Evolutionary conservation across 805 yeast species (phyloP), one percentile per base, ranked within the genome.

Genomic region (Kluyveromyces wickerhamii): DNA sequence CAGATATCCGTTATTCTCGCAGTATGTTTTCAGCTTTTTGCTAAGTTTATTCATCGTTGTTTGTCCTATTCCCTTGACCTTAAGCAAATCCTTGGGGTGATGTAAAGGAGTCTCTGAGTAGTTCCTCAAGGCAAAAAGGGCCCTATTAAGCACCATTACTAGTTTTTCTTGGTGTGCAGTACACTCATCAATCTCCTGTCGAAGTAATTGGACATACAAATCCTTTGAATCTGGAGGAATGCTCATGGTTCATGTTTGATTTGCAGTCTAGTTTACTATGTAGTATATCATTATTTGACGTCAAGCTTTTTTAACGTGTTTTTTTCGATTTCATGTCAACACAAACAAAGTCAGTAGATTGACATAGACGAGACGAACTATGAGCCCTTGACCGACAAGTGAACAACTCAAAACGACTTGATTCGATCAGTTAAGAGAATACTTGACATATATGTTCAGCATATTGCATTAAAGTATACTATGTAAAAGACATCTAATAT

Each of bases 1-100:
- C 0, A 45, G 55, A 3, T 63, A 52, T 0, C 72, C 76, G 33
- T 71, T 64, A 6, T 67, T 72, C n/a, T 57, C 47, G 49, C 95
- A 86, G 57, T 84, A 70, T 2, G 49, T 48, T 9, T 54, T 43
- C 16, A 84, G 57, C 40, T 65, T 67, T 26, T 61, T 54, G 17
- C 66, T 63, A 37, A 89, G 59, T 19, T 59, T 49, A 2, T 54
- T 59, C 21, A 82, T 74, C 6, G 83, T 76, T 37, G 78, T 76
- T 9, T 74, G 79, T 1, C 97, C 97, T 22, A 89, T 68, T 29
- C 65, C 81, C 37, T 71, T 78, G 27, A 89, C 65, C 44, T 66
- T 65, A 11, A 58, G 55, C 28, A 89, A 62, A 34, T 82, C 77
- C 21, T 61, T 59, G 1, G 92, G 83, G 38, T 71, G 71, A 21